phyloP scores from a whole-genome alignment of 768 basidiomycete genomes.

The Tulasnella sp. region DNA sequence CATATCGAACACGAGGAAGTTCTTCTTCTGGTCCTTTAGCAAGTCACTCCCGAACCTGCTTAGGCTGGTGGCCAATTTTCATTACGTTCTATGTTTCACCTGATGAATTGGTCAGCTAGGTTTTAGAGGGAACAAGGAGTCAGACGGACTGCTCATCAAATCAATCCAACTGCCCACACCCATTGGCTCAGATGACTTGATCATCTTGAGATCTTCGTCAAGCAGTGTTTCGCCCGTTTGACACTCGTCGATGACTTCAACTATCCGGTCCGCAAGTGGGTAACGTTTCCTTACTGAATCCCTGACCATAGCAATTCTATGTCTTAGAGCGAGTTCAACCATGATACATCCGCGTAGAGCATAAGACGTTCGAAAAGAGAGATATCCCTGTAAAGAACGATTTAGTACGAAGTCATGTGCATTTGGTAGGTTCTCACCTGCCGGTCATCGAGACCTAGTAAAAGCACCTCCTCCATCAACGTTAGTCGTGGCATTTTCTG shows the following conservation, averaged over 20 bases:
- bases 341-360: slow-evolving; percentile 93
- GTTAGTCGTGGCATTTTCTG: slow-evolving; percentile 76
- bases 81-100: slow-evolving; percentile 99
- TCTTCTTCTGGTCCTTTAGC: slow-evolving; percentile 96
- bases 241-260: slow-evolving; percentile 83
- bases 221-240: slow-evolving; percentile 93
- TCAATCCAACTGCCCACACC: slow-evolving; percentile 92
- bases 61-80: slow-evolving; percentile 97
- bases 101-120: too few relatives aligned
- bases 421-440: slow-evolving; percentile 68
- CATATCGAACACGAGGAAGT: slow-evolving; percentile 98
- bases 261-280: slow-evolving; percentile 64
- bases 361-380: slow-evolving; percentile 99
- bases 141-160: slow-evolving; percentile 67
- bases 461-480: slow-evolving; percentile 89
- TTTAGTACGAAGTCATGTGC: too few relatives aligned
- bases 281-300: slow-evolving; percentile 66
- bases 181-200: slow-evolving; percentile 64
- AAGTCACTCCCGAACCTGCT: slow-evolving; percentile 93
- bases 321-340: slow-evolving; percentile 87
- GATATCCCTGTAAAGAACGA: slow-evolving; percentile 49
- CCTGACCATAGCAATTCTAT: slow-evolving; percentile 78
- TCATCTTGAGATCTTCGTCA: slow-evolving; percentile 91
- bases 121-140: background rate
- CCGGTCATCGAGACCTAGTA: slow-evolving; percentile 91